Evolutionary conservation across 306 rosid species (phyloP), one percentile per base, ranked within the genome.

Genomic region (Malus asiatica): DNA sequence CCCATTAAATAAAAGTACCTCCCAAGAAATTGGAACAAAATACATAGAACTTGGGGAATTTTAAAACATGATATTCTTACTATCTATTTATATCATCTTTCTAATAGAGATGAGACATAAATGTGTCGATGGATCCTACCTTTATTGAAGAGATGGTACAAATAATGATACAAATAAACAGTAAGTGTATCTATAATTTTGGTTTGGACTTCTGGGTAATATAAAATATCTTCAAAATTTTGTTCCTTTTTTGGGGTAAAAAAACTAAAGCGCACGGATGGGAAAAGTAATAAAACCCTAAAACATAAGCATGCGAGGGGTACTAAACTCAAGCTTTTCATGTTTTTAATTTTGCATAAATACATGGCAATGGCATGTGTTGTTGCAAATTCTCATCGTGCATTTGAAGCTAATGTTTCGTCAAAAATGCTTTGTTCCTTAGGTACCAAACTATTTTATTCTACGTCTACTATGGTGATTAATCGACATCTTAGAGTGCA

Each of bases 111-210:
- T 38, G 9, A 38, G 10, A 38, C 2, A 0, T 1, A 38, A 9
- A 38, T 7, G 0, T 38, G 42, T 38, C 10, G 2, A 2, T 1
- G 2, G 0, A 38, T 38, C 2, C 2, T 38, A 38, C 2, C 0
- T 38, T 0, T 38, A 38, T 38, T 38, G 2, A 0, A 38, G 0
- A 7, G 0, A 38, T 38, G 10, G 10, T 38, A 7, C 2, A 38
- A 38, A 38, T 38, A 0, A 35, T 35, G 0, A 35, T 35, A 35
- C 40, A 35, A 35, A 6, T 35, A 35, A 6, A 35, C 6, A 0
- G 2, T 35, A 35, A 1, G 9, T 6, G 40, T 35, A 35, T 35
- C 8, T 35, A 35, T 35, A 35, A 35, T 35, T 35, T 35, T 35
- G 40, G 45, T 40, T 40, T 40, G 53, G 53, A 46, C 53, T 46